Percentiles rank a stretch among this genome's conserved stretches.
Conservation (phyloP, 2,329 filamentous ascomycete genomes). For the Sodiomyces alkalinus region DNA sequence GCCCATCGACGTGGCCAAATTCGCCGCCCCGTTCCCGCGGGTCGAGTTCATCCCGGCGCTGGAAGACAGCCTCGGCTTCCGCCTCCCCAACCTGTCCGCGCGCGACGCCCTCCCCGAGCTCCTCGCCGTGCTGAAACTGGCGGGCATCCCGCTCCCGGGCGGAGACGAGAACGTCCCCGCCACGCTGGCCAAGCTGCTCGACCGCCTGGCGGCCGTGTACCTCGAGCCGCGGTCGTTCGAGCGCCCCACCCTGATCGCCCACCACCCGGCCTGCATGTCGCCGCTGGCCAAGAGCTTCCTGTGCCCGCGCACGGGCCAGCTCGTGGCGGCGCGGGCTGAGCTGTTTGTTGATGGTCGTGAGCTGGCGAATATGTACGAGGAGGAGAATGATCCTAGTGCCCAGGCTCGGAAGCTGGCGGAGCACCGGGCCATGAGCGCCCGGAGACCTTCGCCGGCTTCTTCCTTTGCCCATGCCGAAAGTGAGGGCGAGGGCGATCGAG, state of each 20-base stretch:
- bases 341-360: slow-evolving; percentile 71
- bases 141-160: slow-evolving; percentile 49
- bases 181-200: slow-evolving; percentile 56
- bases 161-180: slow-evolving; percentile 31
- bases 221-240: slow-evolving; percentile 61
- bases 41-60: slow-evolving; percentile 75
- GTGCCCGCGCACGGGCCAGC: slow-evolving; percentile 52
- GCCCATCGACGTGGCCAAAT: slow-evolving; percentile 30
- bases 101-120: slow-evolving; percentile 43
- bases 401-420: slow-evolving; percentile 70
- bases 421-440: slow-evolving; percentile 24
- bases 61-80: slow-evolving; percentile 48
- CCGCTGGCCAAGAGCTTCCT: slow-evolving; percentile 79
- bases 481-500: slow-evolving; percentile 10
- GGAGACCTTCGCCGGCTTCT: slow-evolving; percentile 10
- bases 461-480: not conserved
- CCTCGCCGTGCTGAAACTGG: slow-evolving; percentile 35
- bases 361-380: slow-evolving; percentile 93
- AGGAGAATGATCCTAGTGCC: slow-evolving; percentile 84
- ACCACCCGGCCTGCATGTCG: slow-evolving; percentile 83
- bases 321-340: slow-evolving; percentile 69
- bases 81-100: slow-evolving; percentile 47
- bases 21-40: slow-evolving; percentile 42
- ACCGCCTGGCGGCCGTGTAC: slow-evolving; percentile 60
- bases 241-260: slow-evolving; percentile 66